phyloP scores from a whole-genome alignment of 495 filamentous ascomycete genomes.

The Hypoxylon intermedium region DNA sequence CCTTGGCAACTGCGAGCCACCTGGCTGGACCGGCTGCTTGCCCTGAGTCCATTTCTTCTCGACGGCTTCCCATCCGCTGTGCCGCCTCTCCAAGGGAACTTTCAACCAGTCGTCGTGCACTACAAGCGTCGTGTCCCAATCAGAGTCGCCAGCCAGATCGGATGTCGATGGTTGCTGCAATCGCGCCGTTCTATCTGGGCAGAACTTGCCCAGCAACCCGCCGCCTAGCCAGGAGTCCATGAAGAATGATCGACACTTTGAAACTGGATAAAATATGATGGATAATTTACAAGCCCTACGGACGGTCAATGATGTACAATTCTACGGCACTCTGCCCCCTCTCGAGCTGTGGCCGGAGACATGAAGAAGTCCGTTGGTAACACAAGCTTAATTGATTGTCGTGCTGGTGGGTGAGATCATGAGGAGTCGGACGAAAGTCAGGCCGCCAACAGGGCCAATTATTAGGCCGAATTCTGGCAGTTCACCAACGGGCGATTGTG shows the following conservation, averaged over 20 bases:
- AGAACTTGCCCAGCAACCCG: background rate
- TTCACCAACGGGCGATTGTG: conserved; percentile 1
- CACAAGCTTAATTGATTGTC: background rate
- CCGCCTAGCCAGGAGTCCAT: conserved; percentile 3
- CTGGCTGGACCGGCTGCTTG: conserved; percentile 4
- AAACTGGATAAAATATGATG: too few species aligned
- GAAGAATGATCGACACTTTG: too few species aligned
- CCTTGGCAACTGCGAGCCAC: background rate
- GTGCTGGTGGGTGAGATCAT: background rate
- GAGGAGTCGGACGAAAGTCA: conserved; percentile 26
- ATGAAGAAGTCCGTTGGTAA: conserved; percentile 11
- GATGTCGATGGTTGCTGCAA: background rate
- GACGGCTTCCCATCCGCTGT: conserved; percentile 41
- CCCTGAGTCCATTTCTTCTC: conserved; percentile 33
- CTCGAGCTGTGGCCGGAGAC: conserved; percentile 2
- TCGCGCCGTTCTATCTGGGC: background rate
- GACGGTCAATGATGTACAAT: background rate
- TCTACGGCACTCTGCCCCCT: too few species aligned
- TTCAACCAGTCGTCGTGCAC: conserved; percentile 23
- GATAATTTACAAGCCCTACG: background rate
- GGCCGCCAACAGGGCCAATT: conserved; percentile 7
- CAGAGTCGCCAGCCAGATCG: conserved; percentile 7
- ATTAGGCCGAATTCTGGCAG: conserved; percentile 22
- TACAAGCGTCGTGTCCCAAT: conserved; percentile 38
- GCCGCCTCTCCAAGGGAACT: conserved; percentile 29